Evolutionary conservation across 257 asterid species (phyloP).

Genomic region (Solanum microdontum): DNA sequence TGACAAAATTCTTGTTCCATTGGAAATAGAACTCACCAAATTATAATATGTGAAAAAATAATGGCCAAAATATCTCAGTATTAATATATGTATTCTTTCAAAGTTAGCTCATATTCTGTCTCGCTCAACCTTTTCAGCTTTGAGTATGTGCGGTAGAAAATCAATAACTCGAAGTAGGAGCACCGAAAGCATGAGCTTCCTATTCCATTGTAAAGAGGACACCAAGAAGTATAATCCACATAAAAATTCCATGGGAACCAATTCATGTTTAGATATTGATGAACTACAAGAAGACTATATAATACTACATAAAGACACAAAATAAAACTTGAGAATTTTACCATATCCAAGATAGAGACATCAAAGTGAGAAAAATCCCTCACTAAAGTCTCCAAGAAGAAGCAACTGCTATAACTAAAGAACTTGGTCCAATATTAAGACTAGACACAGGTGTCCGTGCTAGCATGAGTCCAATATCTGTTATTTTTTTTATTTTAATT

Average conservation of each 20-base stretch:
- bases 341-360: neutral
- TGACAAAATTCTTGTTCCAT: neutral
- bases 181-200: neutral
- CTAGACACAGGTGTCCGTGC: too few species aligned
- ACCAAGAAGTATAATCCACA: neutral
- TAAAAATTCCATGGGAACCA: too few species aligned
- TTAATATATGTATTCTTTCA: neutral
- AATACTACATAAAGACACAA: too few species aligned
- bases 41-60: neutral
- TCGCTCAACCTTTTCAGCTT: too few species aligned
- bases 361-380: neutral
- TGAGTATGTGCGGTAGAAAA: neutral
- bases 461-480: too few species aligned
- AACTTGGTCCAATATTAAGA: neutral
- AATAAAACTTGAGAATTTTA: neutral
- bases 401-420: neutral
- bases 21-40: neutral
- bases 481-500: too few species aligned
- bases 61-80: neutral
- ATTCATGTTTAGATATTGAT: too few species aligned
- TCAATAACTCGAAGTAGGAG: neutral
- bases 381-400: too few species aligned
- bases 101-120: too few species aligned
- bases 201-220: neutral
- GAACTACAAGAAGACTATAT: too few species aligned